Evolutionary conservation across 176 grass and related monocot genomes (phyloP), one percentile per base, ranked within the genome.

Genomic region (Aegilops speltoides): DNA sequence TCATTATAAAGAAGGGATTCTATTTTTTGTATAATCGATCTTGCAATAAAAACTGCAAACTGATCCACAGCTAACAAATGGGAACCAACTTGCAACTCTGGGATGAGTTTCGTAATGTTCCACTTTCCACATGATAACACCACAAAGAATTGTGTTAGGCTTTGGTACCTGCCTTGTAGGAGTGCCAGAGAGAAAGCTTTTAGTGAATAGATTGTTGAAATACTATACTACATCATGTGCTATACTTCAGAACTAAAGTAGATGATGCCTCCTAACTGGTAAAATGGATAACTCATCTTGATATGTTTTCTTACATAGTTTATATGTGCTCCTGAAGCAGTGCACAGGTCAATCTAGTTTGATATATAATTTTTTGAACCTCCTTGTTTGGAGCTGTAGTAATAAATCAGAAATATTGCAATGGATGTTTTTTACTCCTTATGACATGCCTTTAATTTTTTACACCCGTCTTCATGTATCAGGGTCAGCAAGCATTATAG

Each of bases 181-280:
- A 43, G 8, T 7, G 26, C 25, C 34, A 56, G 9, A 77, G 73
- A 52, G 46, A 52, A 31, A 80, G 24, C 9, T 80, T 64, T 80
- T 66, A 46, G 15, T 80, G 24, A 66, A 41, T 64, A 14, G 25
- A 64, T 26, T 81, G 26, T 81, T 81, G 24, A 46, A 66, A 81
- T 52, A 34, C 41, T 28, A 32, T 31, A 41, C 7, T 46, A 25
- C 38, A 66, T 80, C 78, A 65, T 46, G 6, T 63, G 36, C 5
- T 1, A 20, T 66, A 17, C 5, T 31, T 77, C 3, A 56, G 26
- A 52, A 54, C 73, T 77, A 77, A 76, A 32, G 50, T 80, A 28
- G 3, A 8, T 43, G 17, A 65, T 43, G 23, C 14, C 9, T 45
- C 14, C 15, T 45, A 37, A 20, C 6, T 19, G 4, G 15, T 9